These are phyloP conservation scores for Meyerozyma carpophila DNA, from an alignment of 1,139 yeast genomes.

Conservation along the genomic window DNA sequence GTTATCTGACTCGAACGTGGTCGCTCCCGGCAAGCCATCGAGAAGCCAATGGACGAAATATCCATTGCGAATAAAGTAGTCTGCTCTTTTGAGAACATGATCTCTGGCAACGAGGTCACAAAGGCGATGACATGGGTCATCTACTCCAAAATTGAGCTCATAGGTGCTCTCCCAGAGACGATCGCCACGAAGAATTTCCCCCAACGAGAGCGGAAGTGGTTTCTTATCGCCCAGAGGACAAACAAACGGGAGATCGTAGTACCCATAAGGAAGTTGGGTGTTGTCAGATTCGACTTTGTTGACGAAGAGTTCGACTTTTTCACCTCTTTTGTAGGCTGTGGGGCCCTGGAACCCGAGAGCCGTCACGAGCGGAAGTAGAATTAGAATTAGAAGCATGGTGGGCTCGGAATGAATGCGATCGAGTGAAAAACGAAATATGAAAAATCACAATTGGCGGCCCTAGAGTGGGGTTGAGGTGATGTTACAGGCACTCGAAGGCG, in stretches of 20 bases:
- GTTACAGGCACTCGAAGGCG: neutral
- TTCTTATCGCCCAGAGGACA: conserved; percentile 63
- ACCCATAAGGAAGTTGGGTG: conserved; percentile 74
- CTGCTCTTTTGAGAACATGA: conserved; percentile 51
- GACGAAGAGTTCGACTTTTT: conserved; percentile 62
- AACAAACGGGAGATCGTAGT: conserved; percentile 72
- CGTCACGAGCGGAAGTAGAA: neutral
- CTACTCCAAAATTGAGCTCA: conserved; percentile 54
- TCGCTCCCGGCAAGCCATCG: conserved; percentile 86
- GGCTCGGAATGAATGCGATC: neutral
- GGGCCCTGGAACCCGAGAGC: neutral
- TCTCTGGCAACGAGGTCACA: conserved; percentile 59
- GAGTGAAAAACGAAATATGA: neutral
- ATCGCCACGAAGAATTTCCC: conserved; percentile 79
- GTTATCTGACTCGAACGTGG: conserved; percentile 67
- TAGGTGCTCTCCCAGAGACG: conserved; percentile 74
- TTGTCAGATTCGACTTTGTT: conserved; percentile 76
- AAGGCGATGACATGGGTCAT: conserved; percentile 57
- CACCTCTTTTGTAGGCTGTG: conserved; percentile 38
- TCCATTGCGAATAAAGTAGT: conserved; percentile 57
- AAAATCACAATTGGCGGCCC: too few species aligned
- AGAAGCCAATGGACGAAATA: conserved; percentile 81
- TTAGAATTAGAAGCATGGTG: neutral
- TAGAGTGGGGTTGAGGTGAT: too few species aligned
- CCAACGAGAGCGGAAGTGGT: conserved; percentile 64